Conservation (phyloP, 2,329 filamentous ascomycete species). For the Aspergillus felis region DNA sequence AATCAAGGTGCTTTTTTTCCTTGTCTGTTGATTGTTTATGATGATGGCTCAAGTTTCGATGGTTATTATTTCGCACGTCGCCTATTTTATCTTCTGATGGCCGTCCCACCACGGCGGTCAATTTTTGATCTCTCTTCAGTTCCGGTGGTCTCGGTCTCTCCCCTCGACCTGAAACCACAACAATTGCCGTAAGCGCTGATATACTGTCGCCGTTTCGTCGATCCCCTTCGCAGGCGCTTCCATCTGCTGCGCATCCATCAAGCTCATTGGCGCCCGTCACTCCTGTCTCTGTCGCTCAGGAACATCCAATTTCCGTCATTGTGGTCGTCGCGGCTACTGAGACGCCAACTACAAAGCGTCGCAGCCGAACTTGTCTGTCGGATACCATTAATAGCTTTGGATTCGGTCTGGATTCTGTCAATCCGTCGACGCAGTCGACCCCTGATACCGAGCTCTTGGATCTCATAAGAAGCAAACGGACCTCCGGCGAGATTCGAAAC, state of each 20-base stretch:
- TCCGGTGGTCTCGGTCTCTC: neutral
- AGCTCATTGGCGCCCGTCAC: slow-evolving; percentile 15
- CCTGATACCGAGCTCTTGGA: neutral
- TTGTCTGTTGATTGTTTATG: slow-evolving; percentile 1
- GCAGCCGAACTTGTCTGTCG: slow-evolving; percentile 9
- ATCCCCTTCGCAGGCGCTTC: slow-evolving; percentile 22
- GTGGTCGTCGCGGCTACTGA: slow-evolving; percentile 19
- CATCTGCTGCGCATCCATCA: slow-evolving; percentile 1
- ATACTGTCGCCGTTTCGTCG: slow-evolving; percentile 8
- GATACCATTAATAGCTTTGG: slow-evolving; percentile 4
- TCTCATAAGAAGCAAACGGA: neutral
- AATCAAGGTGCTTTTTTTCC: slow-evolving; percentile 7
- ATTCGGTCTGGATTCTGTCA: neutral
- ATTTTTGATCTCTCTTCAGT: neutral
- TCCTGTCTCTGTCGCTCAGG: slow-evolving; percentile 3
- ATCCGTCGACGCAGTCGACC: neutral
- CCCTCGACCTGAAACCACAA: slow-evolving; percentile 4
- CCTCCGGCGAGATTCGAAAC: neutral
- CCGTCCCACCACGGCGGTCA: neutral
- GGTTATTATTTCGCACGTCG: neutral
- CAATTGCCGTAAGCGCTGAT: slow-evolving; percentile 18
- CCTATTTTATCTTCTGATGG: neutral
- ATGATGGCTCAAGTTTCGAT: neutral
- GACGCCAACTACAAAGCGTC: slow-evolving; percentile 13
- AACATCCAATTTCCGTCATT: slow-evolving; percentile 16